A percentile compares a stretch with the other conserved stretches of the same genome.
Evolutionary conservation across 257 asterid genomes (phyloP).

Genomic region (Striga asiatica): DNA sequence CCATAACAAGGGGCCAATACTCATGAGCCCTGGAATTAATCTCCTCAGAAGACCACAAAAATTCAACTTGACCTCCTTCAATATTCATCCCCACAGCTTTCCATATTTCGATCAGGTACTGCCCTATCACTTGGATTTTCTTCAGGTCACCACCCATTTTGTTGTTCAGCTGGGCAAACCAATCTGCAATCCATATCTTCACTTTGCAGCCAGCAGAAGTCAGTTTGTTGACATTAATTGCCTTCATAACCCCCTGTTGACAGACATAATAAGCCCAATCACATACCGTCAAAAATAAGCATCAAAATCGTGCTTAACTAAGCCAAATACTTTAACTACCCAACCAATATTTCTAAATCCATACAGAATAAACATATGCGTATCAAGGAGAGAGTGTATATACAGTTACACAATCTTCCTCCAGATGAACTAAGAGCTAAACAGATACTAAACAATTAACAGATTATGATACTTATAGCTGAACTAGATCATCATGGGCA

Average conservation of each 20-base stretch:
- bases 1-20: constrained; percentile 93
- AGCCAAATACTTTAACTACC: no score
- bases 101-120: constrained; percentile 84
- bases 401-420: no score
- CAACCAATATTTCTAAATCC: no score
- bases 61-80: constrained; percentile 71
- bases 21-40: constrained; percentile 60
- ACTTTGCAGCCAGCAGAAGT: constrained; percentile 84
- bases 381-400: not conserved
- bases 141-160: constrained; percentile 89
- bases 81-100: constrained; percentile 81
- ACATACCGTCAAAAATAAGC: not conserved
- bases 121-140: constrained; percentile 64
- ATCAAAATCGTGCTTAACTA: no score
- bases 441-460: not conserved
- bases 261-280: not conserved
- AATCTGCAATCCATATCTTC: constrained; percentile 89
- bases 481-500: not conserved
- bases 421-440: not conserved
- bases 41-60: constrained; percentile 88
- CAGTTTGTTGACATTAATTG: constrained; percentile 73
- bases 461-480: not conserved
- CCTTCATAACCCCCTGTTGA: constrained; percentile 81
- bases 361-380: no score
- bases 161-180: constrained; percentile 87